Base-by-base conservation (phyloP, 2,329 filamentous ascomycete genomes). In the Botrytis tulipae region DNA sequence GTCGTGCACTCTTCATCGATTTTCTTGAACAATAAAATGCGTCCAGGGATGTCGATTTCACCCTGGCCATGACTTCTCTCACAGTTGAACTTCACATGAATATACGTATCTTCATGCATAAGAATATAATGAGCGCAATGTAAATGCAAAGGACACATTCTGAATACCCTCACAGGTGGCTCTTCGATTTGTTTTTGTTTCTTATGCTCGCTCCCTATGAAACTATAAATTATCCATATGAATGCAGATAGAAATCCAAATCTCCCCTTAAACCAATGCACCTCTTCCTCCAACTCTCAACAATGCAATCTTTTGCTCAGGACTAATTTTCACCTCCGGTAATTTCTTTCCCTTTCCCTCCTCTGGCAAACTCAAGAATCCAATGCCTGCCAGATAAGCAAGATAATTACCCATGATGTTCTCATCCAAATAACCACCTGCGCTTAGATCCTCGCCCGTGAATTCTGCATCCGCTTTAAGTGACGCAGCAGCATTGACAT, bases 401-500 rank as follows among this genome's bases (percentile, higher is more conserved):
- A 82, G 72, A 75, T 78, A 81, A 46, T 57, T 77, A 6, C 80
- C 80, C 75, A 82, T 78, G 32, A 79, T 78, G 48, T 77, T 76
- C 63, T 78, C 77, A 67, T 77, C 76, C 7, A 81, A 76, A n/a
- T 69, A 78, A 9, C 75, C 76, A 16, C 80, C 80, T 42, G 76
- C 67, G 22, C 77, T 78, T 7, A 78, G 42, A 72, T 81, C 80
- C 46, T 79, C 76, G 12, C 74, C 74, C 1, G 79, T 80, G 59
- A 78, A 80, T 18, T 74, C 37, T 1, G 85, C 85, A 78, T 95
- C 91, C 5, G 86, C 85, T 80, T 87, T 87, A 37, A 97, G 85
- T 0, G 91, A 87, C 2, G 84, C 83, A 1, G 88, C 85, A 0
- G 93, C 89, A 79, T 96, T 94, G 51, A 42, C 44, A 78, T 92